Percentiles rank a stretch among this genome's conserved stretches.
These are phyloP conservation scores for Triglochin maritima DNA, from an alignment of 106 monocot genomes.

Conservation along the genomic window DNA sequence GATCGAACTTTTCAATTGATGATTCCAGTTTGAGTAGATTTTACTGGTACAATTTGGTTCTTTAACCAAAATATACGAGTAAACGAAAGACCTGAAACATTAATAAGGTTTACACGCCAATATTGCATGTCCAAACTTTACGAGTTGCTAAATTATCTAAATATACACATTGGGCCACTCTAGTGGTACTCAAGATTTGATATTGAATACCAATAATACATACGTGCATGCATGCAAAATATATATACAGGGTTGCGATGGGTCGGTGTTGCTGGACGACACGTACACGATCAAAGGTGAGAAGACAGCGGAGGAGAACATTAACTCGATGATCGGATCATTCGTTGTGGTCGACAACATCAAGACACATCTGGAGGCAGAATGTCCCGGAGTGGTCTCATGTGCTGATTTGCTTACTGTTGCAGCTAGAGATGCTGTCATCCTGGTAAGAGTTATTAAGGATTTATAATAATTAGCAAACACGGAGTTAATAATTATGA, in stretches of 20 bases:
- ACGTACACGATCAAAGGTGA: slow-evolving; percentile 38
- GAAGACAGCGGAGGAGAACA: slow-evolving; percentile 29
- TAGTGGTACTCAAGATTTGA: too few species aligned
- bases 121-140: too few species aligned
- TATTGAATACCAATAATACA: neutral
- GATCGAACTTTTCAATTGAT: too few species aligned
- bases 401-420: slow-evolving; percentile 82
- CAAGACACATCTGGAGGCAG: slow-evolving; percentile 62
- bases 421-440: slow-evolving; percentile 64
- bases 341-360: slow-evolving; percentile 49
- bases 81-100: too few species aligned
- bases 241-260: slow-evolving; percentile 50
- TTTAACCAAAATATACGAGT: too few species aligned
- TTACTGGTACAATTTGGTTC: too few species aligned
- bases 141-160: neutral
- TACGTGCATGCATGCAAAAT: neutral
- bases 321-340: slow-evolving; percentile 38
- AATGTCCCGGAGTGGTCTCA: slow-evolving; percentile 69
- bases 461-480: neutral
- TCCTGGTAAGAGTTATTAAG: slow-evolving; percentile 32
- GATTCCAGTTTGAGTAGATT: too few species aligned
- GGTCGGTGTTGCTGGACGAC: slow-evolving; percentile 53
- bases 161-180: neutral
- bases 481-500: neutral
- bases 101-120: too few species aligned